Evolutionary conservation across 2,329 filamentous ascomycete genomes (phyloP).

Genomic region (Rutstroemia sp.): DNA sequence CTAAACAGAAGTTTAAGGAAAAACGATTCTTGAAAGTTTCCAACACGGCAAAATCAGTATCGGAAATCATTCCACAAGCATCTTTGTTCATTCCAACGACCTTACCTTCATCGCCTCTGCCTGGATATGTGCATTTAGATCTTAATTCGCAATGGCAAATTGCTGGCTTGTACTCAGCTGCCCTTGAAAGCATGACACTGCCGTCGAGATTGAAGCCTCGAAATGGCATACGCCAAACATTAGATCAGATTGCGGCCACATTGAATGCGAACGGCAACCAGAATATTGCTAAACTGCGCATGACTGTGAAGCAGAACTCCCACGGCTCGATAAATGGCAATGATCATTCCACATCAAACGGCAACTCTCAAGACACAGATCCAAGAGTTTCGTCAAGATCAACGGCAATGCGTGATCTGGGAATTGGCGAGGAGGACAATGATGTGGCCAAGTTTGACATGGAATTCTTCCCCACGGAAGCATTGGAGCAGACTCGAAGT

Average conservation of each 20-base stretch:
- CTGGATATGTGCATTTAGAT: conserved; percentile 53
- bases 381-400: conserved; percentile 20
- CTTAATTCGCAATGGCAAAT: conserved; percentile 67
- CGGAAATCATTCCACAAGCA: conserved; percentile 60
- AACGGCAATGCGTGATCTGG: conserved; percentile 9
- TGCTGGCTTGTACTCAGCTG: conserved; percentile 67
- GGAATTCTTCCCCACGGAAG: conserved; percentile 28
- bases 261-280: conserved; percentile 74
- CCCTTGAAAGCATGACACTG: conserved; percentile 71
- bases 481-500: conserved; percentile 23
- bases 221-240: conserved; percentile 37
- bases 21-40: conserved; percentile 57
- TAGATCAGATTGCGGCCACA: conserved; percentile 56
- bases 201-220: conserved; percentile 58
- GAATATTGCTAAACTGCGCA: conserved; percentile 65
- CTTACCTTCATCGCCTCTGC: conserved; percentile 49
- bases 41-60: conserved; percentile 68
- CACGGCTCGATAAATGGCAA: neutral
- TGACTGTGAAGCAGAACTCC: conserved; percentile 39
- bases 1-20: conserved; percentile 37
- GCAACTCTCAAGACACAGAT: conserved; percentile 24
- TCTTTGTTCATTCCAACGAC: conserved; percentile 73
- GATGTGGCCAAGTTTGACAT: conserved; percentile 30
- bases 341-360: conserved; percentile 10
- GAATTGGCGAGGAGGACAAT: conserved; percentile 20